Evolutionary conservation across 495 filamentous ascomycete genomes (phyloP).

Genomic region (Mytilinidion resinicola): DNA sequence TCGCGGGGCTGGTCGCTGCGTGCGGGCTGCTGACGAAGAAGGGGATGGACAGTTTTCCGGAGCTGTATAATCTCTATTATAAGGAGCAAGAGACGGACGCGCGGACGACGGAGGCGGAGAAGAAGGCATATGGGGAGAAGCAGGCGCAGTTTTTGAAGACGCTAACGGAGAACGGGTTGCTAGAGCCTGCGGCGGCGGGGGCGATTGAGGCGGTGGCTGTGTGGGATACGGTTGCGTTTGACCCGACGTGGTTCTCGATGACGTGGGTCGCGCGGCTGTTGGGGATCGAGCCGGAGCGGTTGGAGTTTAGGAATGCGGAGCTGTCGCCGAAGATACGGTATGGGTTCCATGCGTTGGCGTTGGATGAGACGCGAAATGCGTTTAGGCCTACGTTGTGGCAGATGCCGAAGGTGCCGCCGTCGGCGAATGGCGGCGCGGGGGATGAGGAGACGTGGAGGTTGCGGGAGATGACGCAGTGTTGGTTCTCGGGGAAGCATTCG

Average conservation of each 20-base stretch:
- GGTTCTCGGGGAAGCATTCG: constrained; percentile 10
- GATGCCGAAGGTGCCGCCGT: not conserved
- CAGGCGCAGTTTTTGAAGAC: not conserved
- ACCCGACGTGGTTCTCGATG: constrained; percentile 4
- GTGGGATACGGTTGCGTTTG: constrained; percentile 9
- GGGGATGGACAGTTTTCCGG: constrained; percentile 7
- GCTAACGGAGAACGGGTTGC: not conserved
- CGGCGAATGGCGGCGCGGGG: not conserved
- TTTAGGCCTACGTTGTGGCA: constrained; percentile 12
- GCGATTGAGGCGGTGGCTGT: not conserved
- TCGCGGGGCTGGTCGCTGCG: constrained; percentile 43
- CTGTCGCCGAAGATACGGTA: not conserved
- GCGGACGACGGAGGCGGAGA: not conserved
- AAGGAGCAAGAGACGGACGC: not conserved
- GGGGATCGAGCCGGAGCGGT: not conserved
- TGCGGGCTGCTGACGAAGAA: constrained; percentile 43
- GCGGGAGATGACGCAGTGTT: constrained; percentile 9
- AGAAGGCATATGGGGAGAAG: not conserved
- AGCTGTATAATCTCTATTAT: constrained; percentile 8
- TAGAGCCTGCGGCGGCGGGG: not conserved
- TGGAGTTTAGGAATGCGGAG: constrained; percentile 4
- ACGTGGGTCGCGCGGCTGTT: not conserved
- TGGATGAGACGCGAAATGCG: constrained; percentile 7
- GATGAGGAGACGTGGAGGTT: not conserved
- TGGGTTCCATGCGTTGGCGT: constrained; percentile 12